These are phyloP conservation scores for Chytriomyces hyalinus DNA, from an alignment of 192 early-diverging fungal species.

Conservation along the genomic window DNA sequence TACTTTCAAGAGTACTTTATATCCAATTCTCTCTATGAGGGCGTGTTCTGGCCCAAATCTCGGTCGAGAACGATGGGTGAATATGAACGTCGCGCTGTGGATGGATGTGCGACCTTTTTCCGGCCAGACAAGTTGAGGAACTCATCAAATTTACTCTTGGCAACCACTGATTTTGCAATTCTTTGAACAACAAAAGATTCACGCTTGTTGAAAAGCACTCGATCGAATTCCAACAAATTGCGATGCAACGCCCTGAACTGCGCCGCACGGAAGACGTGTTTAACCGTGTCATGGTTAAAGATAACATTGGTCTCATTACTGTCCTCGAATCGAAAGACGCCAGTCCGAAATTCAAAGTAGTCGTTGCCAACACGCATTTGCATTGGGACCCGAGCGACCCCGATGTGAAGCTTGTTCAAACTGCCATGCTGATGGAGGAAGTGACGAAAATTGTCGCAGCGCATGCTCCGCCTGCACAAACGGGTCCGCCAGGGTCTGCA, in stretches of 20 bases:
- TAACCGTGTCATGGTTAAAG: conserved; percentile 97
- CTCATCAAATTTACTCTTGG: conserved; percentile 21
- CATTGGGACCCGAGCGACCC: conserved; percentile 92
- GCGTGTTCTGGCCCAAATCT: conserved; percentile 94
- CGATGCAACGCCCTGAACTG: conserved; percentile 84
- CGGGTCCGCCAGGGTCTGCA: not conserved
- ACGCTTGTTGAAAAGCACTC: conserved; percentile 79
- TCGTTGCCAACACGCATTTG: conserved; percentile 89
- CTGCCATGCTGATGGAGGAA: conserved; percentile 91
- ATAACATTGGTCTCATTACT: conserved; percentile 87
- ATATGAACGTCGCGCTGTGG: conserved; percentile 82
- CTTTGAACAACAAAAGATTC: conserved; percentile 61
- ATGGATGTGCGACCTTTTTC: conserved; percentile 97
- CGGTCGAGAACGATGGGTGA: conserved; percentile 93
- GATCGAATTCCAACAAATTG: conserved; percentile 94
- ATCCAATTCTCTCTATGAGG: conserved; percentile 81
- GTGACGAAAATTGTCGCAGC: conserved; percentile 40
- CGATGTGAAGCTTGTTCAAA: conserved; percentile 97
- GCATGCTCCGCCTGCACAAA: not conserved
- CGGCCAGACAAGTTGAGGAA: conserved; percentile 73
- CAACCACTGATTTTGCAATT: not conserved
- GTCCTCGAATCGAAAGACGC: conserved; percentile 85
- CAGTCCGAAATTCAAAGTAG: conserved; percentile 53
- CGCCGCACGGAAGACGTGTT: conserved; percentile 91
- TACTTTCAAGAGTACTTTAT: conserved; percentile 78